Percentiles rank a stretch among this genome's conserved stretches.
Conservation (phyloP, 139 green algal genomes). For the Closterium sp. region DNA sequence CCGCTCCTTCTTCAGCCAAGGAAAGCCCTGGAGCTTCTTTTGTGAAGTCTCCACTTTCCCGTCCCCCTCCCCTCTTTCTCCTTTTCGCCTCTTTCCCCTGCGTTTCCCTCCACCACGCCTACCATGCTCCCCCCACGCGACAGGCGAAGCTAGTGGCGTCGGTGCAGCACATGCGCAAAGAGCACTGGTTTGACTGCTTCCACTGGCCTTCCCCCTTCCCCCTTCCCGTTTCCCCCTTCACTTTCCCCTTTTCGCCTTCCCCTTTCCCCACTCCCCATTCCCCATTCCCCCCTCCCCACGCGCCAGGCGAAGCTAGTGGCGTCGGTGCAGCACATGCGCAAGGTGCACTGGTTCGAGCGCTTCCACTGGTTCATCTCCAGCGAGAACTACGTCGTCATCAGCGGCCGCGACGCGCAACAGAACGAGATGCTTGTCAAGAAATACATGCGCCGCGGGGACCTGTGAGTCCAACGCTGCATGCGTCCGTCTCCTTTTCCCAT, state of each 20-base stretch:
- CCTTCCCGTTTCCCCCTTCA: no score
- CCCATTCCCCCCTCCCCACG: no score
- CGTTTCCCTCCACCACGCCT: no score
- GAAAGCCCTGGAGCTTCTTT: no score
- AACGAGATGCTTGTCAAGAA: conserved; percentile 93
- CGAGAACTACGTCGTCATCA: conserved; percentile 92
- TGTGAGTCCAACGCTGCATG: conserved; percentile 38
- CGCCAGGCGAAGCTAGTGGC: conserved; percentile 55
- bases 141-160: conserved; percentile 55
- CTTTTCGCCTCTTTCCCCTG: no score
- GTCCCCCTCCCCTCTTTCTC: no score
- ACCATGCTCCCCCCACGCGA: neutral
- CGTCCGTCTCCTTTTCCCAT: neutral
- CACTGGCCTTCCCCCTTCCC: conserved; percentile 72
- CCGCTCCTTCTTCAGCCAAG: no score
- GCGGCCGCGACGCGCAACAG: conserved; percentile 87
- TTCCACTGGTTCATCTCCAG: conserved; percentile 95
- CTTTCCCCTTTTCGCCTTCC: neutral
- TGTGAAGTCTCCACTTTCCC: no score
- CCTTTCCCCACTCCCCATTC: no score
- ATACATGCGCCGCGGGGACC: conserved; percentile 44
- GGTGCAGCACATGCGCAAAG: conserved; percentile 70
- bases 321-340: conserved; percentile 63
- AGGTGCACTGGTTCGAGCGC: conserved; percentile 94
- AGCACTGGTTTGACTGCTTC: conserved; percentile 96